These are phyloP conservation scores for Alternaria incomplexa DNA, from an alignment of 2,329 filamentous ascomycete species.

Conservation along the genomic window DNA sequence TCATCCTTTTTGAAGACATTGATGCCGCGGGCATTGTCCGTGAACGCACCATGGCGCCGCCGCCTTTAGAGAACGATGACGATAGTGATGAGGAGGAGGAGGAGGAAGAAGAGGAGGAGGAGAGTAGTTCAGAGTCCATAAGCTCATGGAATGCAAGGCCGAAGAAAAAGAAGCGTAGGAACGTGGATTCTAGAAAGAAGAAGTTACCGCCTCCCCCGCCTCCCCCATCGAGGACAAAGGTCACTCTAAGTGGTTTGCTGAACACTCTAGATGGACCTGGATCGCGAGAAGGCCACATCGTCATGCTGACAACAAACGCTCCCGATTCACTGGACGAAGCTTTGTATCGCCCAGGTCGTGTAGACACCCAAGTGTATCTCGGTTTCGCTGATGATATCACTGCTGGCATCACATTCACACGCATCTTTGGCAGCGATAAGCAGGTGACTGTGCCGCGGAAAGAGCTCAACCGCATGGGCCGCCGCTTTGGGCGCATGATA, in stretches of 20 bases:
- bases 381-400: background rate
- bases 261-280: background rate
- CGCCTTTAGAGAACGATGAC: background rate
- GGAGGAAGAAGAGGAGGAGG: background rate
- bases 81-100: background rate
- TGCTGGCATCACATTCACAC: background rate
- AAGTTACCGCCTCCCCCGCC: background rate
- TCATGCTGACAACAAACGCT: conserved; percentile 1
- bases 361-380: background rate
- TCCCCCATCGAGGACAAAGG: background rate
- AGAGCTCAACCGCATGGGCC: background rate
- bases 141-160: background rate
- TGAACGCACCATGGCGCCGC: background rate
- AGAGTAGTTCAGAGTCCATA: background rate
- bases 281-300: background rate
- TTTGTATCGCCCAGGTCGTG: background rate
- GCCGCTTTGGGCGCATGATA: background rate
- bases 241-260: conserved; percentile 1
- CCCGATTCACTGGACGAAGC: background rate
- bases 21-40: background rate
- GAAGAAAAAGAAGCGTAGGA: background rate
- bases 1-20: background rate
- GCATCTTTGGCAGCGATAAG: background rate
- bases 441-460: background rate
- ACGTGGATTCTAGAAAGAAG: background rate